These are phyloP conservation scores for Salvia rosmarinus DNA, from an alignment of 257 asterid species.

Conservation along the genomic window DNA sequence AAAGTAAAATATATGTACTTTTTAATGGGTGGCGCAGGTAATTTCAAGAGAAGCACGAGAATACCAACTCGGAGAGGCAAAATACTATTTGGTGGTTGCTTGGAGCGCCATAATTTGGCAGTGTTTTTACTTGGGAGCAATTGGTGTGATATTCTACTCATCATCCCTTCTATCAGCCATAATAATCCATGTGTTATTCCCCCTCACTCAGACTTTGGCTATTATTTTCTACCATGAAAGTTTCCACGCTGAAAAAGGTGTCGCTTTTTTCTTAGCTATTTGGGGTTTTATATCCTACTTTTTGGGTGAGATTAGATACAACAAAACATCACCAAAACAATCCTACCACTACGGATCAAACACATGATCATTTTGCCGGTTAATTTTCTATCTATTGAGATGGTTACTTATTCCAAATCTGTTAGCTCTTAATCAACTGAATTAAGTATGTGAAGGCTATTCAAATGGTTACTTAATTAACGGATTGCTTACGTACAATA, in stretches of 20 bases:
- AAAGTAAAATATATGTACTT: too few relatives aligned
- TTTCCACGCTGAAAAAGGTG: constrained; percentile 47
- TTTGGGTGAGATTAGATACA: constrained; percentile 34
- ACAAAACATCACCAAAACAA: too few relatives aligned
- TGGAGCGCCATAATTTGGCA: constrained; percentile 48
- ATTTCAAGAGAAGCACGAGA: constrained; percentile 48
- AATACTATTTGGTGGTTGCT: constrained; percentile 44
- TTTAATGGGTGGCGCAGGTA: too few relatives aligned
- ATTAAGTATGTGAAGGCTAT: too few relatives aligned
- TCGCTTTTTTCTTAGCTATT: constrained; percentile 48
- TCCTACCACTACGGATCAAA: too few relatives aligned
- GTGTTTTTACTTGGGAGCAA: constrained; percentile 50
- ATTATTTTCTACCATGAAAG: constrained; percentile 44
- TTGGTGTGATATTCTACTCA: constrained; percentile 52
- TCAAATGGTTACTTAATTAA: too few relatives aligned
- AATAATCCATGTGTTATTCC: constrained; percentile 34
- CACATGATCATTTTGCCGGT: too few relatives aligned
- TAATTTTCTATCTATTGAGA: too few relatives aligned
- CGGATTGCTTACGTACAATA: too few relatives aligned
- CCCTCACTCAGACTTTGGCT: constrained; percentile 40
- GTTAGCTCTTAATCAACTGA: too few relatives aligned
- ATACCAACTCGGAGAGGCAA: constrained; percentile 49
- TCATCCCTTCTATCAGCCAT: constrained; percentile 47
- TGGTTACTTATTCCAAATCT: too few relatives aligned
- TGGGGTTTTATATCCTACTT: constrained; percentile 51